Conservation (phyloP, 495 filamentous ascomycete species). For the Aspergillus indologenus region DNA sequence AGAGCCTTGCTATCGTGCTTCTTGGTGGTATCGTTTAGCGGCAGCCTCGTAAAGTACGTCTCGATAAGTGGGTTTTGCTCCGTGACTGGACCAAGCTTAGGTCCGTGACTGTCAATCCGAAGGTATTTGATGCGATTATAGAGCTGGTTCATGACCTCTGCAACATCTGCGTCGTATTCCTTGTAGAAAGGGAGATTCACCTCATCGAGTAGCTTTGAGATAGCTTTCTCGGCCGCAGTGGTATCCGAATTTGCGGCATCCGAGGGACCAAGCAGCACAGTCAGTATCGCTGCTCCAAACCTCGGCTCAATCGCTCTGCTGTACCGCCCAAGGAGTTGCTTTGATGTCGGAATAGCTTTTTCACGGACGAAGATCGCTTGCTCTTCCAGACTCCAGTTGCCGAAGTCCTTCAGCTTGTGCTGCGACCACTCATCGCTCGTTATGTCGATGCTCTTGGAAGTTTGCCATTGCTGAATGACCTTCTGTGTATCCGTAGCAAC, state of each 20-base stretch:
- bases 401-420: constrained; percentile 31
- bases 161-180: constrained; percentile 83
- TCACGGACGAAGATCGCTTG: constrained; percentile 60
- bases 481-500: constrained; percentile 68
- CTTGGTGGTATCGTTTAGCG: constrained; percentile 71
- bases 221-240: constrained; percentile 40
- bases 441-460: constrained; percentile 34
- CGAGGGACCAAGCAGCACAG: constrained; percentile 65
- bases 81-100: constrained; percentile 78
- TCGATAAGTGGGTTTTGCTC: constrained; percentile 81
- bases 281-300: constrained; percentile 66
- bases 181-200: constrained; percentile 84
- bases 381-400: constrained; percentile 52
- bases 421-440: constrained; percentile 15
- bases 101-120: constrained; percentile 86
- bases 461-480: constrained; percentile 65
- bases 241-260: constrained; percentile 43
- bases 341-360: constrained; percentile 63
- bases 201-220: constrained; percentile 69
- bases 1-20: constrained; percentile 74
- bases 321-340: constrained; percentile 75
- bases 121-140: constrained; percentile 93
- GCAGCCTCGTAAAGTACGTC: constrained; percentile 91
- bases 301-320: constrained; percentile 63
- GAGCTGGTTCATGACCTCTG: constrained; percentile 81